These are phyloP conservation scores for Aureobasidium pullulans DNA, from an alignment of 2,329 filamentous ascomycete genomes.

Conservation along the genomic window DNA sequence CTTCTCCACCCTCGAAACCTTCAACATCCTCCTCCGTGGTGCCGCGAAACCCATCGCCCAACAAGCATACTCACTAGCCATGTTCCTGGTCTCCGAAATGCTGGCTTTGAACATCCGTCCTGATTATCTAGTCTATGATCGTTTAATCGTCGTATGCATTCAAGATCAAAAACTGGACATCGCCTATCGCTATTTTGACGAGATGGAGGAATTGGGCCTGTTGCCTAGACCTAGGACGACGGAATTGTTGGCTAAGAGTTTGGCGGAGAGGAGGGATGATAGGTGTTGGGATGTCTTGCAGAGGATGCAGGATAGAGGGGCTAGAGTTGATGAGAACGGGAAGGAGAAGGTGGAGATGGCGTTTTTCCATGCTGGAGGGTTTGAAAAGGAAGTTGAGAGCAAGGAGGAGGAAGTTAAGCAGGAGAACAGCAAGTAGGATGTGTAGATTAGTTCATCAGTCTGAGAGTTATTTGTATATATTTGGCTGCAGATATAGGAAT, in stretches of 20 bases:
- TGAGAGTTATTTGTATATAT: too few species aligned
- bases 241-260: conserved; percentile 17
- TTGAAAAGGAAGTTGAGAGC: not conserved
- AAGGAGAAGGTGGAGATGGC: not conserved
- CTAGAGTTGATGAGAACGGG: not conserved
- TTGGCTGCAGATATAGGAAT: too few species aligned
- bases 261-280: conserved; percentile 23
- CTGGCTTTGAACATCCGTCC: conserved; percentile 47
- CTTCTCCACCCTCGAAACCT: conserved; percentile 44
- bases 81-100: conserved; percentile 58
- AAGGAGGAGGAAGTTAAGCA: not conserved
- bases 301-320: conserved; percentile 20
- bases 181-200: conserved; percentile 26
- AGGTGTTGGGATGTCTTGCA: conserved; percentile 30
- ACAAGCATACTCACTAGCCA: conserved; percentile 46
- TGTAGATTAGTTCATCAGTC: too few species aligned
- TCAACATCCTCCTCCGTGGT: conserved; percentile 47
- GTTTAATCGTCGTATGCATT: conserved; percentile 50
- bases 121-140: conserved; percentile 54
- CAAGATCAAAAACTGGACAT: conserved; percentile 23
- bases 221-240: conserved; percentile 20
- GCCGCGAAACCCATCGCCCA: conserved; percentile 16
- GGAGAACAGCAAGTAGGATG: not conserved
- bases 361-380: not conserved
- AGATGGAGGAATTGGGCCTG: conserved; percentile 26